Base-by-base conservation (phyloP, 345 rosid species). In the Iberis pinnata region DNA sequence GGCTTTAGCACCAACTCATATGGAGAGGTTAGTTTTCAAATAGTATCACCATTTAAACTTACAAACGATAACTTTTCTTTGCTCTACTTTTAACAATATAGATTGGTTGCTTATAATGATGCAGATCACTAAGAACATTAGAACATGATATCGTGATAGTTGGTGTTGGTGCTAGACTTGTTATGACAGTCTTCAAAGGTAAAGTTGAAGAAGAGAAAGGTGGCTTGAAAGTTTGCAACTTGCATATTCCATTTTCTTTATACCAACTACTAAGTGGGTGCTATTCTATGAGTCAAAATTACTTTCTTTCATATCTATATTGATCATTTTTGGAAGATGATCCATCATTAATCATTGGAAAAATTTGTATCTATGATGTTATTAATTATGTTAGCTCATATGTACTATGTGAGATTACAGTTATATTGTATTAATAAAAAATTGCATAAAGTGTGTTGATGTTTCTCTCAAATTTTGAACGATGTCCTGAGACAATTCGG, bases 401-500 rank as follows among this genome's bases (percentile, higher is more conserved):
- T n/a, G n/a, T n/a, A n/a, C n/a, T n/a, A n/a, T n/a, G n/a, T n/a
- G n/a, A n/a, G n/a, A n/a, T n/a, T n/a, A n/a, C n/a, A n/a, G n/a
- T n/a, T n/a, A n/a, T n/a, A n/a, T n/a, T n/a, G n/a, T n/a, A n/a
- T n/a, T n/a, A n/a, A n/a, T n/a, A n/a, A n/a, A n/a, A n/a, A n/a
- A n/a, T 22, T 22, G 53, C 7, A 35, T 26, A 35, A 15, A 3
- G 22, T 60, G 24, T 53, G 52, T 50, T 47, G 19, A 53, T 48
- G 14, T 56, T 58, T 26, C 44, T 53, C 14, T 63, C 10, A n/a
- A 54, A 54, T 18, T 33, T 50, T 60, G 40, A 53, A 89, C 95
- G 97, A 95, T 69, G 97, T 89, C 62, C 49, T 82, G 67, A 89
- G 85, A 70, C 95, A 89, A 67, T 89, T 89, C 66, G 95, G 95